Base-by-base conservation (phyloP, 768 basidiomycete species). In the Calocybe indica region DNA sequence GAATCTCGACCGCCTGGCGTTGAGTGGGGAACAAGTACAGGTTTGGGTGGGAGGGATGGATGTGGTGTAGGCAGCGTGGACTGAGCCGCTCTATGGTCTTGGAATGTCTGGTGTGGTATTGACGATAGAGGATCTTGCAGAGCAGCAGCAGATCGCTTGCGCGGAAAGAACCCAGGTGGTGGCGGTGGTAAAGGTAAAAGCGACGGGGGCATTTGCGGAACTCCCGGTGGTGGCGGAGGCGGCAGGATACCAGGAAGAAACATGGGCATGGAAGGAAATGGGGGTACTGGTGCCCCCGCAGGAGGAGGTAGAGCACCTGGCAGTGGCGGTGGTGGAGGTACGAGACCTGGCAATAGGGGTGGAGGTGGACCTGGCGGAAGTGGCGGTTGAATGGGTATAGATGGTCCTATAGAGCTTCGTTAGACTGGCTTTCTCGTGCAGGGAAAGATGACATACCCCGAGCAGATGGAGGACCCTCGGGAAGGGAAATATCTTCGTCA, bases 31-130 rank as follows among this genome's bases (percentile, higher is more conserved):
- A 22, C 22, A 22, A 22, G 22, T 5, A 5, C 42, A 2, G 72
- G 73, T 49, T 76, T 76, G 7, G 65, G 53, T 34, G 76, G 72
- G 12, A 76, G 65, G 6, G 74, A 68, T 29, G 74, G 69, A 54
- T 72, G 71, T 6, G 65, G 60, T 35, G 64, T 64, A 43, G 45
- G 57, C 22, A 43, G 28, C 4, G 54, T 48, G 6, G 62, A 46
- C 42, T 71, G 75, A 43, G 62, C 65, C 5, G 75, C 70, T n/a
- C 76, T 78, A 56, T 87, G 82, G 5, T 79, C 83, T 61, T 91
- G 90, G 61, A 76, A 89, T 5, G 88, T 88, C 60, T 84, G 80
- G 53, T 89, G 83, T 5, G 89, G 88, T 14, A 82, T 64, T n/a
- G 76, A 76, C 1, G 84, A 82, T 32, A 92, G 66, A 0, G 89